Conservation (phyloP, 2,329 filamentous ascomycete genomes). For the Eutypa lata region DNA sequence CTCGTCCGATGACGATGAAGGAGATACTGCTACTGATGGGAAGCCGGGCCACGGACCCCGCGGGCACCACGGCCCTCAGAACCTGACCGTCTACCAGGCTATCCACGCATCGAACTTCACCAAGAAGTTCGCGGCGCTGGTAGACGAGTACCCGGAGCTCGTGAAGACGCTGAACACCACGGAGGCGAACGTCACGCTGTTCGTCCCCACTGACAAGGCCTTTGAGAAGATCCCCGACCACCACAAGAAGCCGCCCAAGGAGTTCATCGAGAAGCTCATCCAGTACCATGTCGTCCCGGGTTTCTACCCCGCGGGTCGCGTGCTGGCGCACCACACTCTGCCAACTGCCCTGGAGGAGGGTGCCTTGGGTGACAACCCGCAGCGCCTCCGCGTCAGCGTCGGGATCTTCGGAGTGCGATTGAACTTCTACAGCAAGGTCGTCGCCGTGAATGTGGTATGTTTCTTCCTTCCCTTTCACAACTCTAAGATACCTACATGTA, state of each 20-base stretch:
- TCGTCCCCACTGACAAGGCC: slow-evolving; percentile 74
- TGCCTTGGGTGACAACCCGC: slow-evolving; percentile 60
- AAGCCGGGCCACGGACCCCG: slow-evolving; percentile 15
- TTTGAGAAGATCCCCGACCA: slow-evolving; percentile 61
- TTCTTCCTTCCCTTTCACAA: neutral
- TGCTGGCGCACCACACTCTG: slow-evolving; percentile 71
- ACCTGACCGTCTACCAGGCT: slow-evolving; percentile 76
- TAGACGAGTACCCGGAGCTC: slow-evolving; percentile 69
- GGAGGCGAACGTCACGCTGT: slow-evolving; percentile 71
- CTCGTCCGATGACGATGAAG: slow-evolving; percentile 2
- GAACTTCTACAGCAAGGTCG: slow-evolving; percentile 73
- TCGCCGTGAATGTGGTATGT: slow-evolving; percentile 67
- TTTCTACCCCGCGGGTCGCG: slow-evolving; percentile 60
- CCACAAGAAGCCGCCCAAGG: slow-evolving; percentile 61
- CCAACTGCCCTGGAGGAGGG: slow-evolving; percentile 62
- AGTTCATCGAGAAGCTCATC: slow-evolving; percentile 66
- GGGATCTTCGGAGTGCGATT: slow-evolving; percentile 61
- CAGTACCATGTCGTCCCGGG: slow-evolving; percentile 73
- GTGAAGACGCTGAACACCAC: slow-evolving; percentile 74
- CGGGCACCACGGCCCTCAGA: slow-evolving; percentile 36
- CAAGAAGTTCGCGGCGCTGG: slow-evolving; percentile 70
- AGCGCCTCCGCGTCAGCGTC: slow-evolving; percentile 69
- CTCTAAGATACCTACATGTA: too few species aligned
- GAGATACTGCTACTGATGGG: neutral
- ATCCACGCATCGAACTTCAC: slow-evolving; percentile 75